phyloP scores from a whole-genome alignment of 2,329 filamentous ascomycete species.

The Arthrinium phaeospermum region DNA sequence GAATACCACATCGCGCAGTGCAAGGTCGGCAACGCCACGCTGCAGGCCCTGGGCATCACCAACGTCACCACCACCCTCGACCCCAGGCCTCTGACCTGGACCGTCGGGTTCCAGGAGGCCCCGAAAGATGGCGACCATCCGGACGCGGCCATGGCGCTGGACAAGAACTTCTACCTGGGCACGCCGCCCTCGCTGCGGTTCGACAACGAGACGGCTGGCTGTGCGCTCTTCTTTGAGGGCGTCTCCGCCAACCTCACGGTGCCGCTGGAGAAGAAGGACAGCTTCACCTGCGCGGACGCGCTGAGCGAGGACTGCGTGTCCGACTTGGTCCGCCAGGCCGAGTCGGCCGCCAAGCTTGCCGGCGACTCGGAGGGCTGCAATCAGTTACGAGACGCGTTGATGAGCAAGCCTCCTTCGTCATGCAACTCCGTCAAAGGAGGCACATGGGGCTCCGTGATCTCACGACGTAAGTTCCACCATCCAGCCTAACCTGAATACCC shows the following conservation, averaged over 20 bases:
- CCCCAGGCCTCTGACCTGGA: neutral
- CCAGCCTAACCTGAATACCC: neutral
- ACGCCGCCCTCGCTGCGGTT: neutral
- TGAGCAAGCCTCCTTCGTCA: neutral
- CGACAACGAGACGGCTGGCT: neutral
- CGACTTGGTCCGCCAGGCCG: neutral
- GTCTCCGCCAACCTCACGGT: neutral
- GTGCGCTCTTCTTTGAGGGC: neutral
- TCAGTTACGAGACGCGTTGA: neutral
- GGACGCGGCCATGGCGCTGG: neutral
- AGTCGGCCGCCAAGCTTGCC: neutral
- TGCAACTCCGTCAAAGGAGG: neutral
- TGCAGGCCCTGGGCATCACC: neutral
- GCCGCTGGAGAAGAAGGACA: neutral
- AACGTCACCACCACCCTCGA: neutral
- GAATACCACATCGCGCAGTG: neutral
- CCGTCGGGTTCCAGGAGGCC: neutral
- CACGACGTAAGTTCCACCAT: neutral
- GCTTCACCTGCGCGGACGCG: neutral
- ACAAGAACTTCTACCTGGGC: conserved; percentile 2
- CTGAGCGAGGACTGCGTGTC: neutral
- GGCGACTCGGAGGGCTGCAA: neutral
- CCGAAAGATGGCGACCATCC: neutral
- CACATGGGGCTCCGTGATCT: neutral
- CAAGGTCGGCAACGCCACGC: neutral